Conservation (phyloP, 768 basidiomycete species). For the Boletus rubescentipes region DNA sequence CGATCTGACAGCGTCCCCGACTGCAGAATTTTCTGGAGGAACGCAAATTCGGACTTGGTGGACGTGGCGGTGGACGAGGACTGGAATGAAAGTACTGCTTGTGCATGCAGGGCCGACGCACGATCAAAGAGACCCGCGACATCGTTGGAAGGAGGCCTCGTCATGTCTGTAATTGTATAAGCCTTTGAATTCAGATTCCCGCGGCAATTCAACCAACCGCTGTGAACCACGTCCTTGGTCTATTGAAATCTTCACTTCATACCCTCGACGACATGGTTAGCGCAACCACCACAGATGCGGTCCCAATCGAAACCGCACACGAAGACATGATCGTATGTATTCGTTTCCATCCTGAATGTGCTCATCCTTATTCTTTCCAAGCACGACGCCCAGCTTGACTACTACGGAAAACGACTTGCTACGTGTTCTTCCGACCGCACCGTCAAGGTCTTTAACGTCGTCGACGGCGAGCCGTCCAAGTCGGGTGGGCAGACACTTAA, state of each 20-base stretch:
- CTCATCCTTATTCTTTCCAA: slow-evolving; percentile 30
- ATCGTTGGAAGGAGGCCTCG: not conserved
- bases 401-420: slow-evolving; percentile 94
- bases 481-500: slow-evolving; percentile 71
- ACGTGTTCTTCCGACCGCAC: slow-evolving; percentile 96
- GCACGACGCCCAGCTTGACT: slow-evolving; percentile 99
- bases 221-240: too few relatives aligned
- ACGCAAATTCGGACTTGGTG: slow-evolving; percentile 70
- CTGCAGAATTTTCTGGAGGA: slow-evolving; percentile 81
- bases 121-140: slow-evolving; percentile 37
- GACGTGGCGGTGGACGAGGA: slow-evolving; percentile 44
- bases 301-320: slow-evolving; percentile 92
- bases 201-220: too few relatives aligned
- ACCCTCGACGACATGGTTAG: slow-evolving; percentile 16
- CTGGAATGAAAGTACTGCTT: slow-evolving; percentile 46
- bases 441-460: slow-evolving; percentile 92
- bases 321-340: slow-evolving; percentile 92
- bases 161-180: too few relatives aligned
- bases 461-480: slow-evolving; percentile 79
- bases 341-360: not conserved
- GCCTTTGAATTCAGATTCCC: too few relatives aligned
- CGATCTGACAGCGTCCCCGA: slow-evolving; percentile 91
- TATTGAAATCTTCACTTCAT: too few relatives aligned
- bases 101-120: slow-evolving; percentile 47
- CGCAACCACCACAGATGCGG: slow-evolving; percentile 60